Percentiles rank a stretch among this genome's conserved stretches.
Evolutionary conservation across 805 yeast species (phyloP).

Genomic region (Myxozyma geophila): DNA sequence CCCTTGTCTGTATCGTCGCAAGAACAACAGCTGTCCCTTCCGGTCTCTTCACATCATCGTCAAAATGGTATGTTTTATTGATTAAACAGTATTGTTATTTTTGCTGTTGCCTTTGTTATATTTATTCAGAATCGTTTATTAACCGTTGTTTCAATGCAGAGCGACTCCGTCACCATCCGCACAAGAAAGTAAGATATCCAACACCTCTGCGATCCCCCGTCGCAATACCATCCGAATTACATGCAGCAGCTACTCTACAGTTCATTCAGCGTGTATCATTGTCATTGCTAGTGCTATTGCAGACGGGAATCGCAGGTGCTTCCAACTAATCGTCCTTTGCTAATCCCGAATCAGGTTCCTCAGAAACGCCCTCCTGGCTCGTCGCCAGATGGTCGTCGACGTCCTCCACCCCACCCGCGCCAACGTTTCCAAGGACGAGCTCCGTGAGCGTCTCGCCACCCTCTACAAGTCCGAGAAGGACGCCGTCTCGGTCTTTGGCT

Average conservation of each 20-base stretch:
- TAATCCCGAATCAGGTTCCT: slow-evolving; percentile 57
- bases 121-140: background rate
- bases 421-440: slow-evolving; percentile 98
- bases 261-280: background rate
- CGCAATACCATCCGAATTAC: background rate
- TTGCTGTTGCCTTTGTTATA: background rate
- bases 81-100: slow-evolving; percentile 1
- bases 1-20: background rate
- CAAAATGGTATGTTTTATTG: slow-evolving; percentile 23
- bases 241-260: background rate
- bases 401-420: slow-evolving; percentile 99
- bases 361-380: slow-evolving; percentile 97
- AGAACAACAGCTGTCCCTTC: slow-evolving; percentile 11
- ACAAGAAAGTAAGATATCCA: slow-evolving; percentile 72
- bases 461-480: slow-evolving; percentile 91
- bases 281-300: background rate
- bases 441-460: slow-evolving; percentile 90
- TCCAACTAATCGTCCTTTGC: slow-evolving; percentile 1
- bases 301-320: background rate
- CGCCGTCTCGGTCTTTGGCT: slow-evolving; percentile 96
- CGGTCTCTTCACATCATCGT: slow-evolving; percentile 12
- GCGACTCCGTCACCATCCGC: slow-evolving; percentile 98
- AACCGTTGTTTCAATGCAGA: slow-evolving; percentile 18
- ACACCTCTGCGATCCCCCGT: background rate
- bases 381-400: slow-evolving; percentile 99